phyloP scores from a whole-genome alignment of 1,139 yeast genomes.

The Zygosaccharomyces pseudobailii region DNA sequence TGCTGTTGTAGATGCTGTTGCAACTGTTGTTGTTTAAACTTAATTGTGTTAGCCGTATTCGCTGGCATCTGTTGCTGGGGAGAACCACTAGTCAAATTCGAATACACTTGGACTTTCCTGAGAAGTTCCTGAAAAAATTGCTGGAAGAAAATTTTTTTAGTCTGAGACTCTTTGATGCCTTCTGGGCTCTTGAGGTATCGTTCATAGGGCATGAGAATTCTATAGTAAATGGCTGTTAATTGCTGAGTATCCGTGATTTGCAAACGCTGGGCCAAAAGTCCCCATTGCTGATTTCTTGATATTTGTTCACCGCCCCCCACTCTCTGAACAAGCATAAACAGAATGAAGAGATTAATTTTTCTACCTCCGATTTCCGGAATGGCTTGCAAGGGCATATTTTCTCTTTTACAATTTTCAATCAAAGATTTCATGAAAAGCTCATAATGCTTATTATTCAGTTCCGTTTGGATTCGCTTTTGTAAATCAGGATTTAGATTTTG shows the following conservation, averaged over 20 bases:
- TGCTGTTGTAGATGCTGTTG: constrained; percentile 22
- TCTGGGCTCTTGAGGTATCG: constrained; percentile 63
- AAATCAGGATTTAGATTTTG: constrained; percentile 29
- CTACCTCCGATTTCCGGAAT: constrained; percentile 62
- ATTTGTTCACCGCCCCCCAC: constrained; percentile 68
- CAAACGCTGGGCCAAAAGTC: constrained; percentile 45
- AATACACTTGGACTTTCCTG: constrained; percentile 32
- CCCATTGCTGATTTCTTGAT: constrained; percentile 49
- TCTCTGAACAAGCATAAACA: constrained; percentile 65
- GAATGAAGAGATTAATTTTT: constrained; percentile 60
- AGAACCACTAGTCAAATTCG: constrained; percentile 16
- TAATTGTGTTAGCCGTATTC: constrained; percentile 9
- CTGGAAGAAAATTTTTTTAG: constrained; percentile 44
- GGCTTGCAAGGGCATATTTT: constrained; percentile 64
- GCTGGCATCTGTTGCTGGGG: constrained; percentile 6
- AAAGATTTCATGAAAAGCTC: constrained; percentile 60
- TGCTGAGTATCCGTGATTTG: constrained; percentile 49
- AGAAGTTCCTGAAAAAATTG: constrained; percentile 38
- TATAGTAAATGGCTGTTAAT: constrained; percentile 56
- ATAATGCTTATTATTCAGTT: constrained; percentile 51
- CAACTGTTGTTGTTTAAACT: constrained; percentile 17
- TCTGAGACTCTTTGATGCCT: constrained; percentile 58
- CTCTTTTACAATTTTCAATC: constrained; percentile 66
- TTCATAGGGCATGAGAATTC: constrained; percentile 66
- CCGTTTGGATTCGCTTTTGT: constrained; percentile 36